Conservation (phyloP, 345 rosid species). For the Adansonia digitata region DNA sequence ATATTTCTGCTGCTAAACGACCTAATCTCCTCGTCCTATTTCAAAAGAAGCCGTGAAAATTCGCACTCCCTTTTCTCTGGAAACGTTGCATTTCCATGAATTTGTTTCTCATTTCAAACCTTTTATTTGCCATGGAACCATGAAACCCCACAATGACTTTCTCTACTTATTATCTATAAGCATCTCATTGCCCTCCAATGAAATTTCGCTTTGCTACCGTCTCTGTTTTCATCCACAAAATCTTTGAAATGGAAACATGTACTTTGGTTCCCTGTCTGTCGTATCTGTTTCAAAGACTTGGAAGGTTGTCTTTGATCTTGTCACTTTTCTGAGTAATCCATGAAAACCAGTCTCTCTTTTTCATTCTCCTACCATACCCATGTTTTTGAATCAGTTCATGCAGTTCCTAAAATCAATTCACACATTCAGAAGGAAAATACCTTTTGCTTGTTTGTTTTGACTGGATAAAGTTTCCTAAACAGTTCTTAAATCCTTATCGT, state of each 20-base stretch:
- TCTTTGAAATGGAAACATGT: constrained; percentile 7
- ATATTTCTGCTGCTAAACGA: constrained; percentile 44
- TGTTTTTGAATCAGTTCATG: constrained; percentile 98
- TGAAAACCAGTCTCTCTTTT: constrained; percentile 41
- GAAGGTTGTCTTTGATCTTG: constrained; percentile 19
- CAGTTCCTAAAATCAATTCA: constrained; percentile 91
- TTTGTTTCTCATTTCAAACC: constrained; percentile 4
- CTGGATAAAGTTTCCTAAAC: neutral
- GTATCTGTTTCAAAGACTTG: neutral
- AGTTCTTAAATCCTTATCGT: neutral
- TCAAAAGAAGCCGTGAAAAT: constrained; percentile 26
- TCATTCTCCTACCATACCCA: constrained; percentile 43
- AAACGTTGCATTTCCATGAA: constrained; percentile 17
- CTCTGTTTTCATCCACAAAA: neutral
- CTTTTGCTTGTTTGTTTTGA: constrained; percentile 44
- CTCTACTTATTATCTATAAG: constrained; percentile 17
- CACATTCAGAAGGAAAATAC: constrained; percentile 75
- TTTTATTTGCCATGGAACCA: constrained; percentile 17
- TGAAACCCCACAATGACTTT: constrained; percentile 28
- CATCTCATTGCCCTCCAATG: constrained; percentile 17
- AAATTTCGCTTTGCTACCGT: constrained; percentile 12
- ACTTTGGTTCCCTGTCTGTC: constrained; percentile 4
- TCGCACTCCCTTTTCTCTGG: constrained; percentile 18
- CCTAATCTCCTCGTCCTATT: constrained; percentile 36
- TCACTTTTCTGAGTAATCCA: constrained; percentile 30